These are phyloP conservation scores for Paecilomyces dactylethromorphus DNA, from an alignment of 2,329 filamentous ascomycete species.

Conservation along the genomic window DNA sequence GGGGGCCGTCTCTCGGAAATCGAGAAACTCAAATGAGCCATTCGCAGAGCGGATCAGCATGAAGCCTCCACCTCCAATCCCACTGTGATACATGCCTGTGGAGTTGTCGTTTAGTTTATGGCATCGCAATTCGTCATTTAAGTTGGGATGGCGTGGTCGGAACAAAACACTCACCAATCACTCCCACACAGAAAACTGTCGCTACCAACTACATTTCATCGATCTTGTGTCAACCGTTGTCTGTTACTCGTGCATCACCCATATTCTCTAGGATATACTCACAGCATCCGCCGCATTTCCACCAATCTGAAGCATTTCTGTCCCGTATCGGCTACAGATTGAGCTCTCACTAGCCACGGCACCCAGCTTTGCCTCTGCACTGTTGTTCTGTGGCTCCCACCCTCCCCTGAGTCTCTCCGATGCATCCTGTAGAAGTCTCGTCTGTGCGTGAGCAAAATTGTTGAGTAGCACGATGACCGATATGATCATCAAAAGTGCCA, in stretches of 20 bases:
- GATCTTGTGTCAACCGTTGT: not conserved
- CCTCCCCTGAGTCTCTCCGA: not conserved
- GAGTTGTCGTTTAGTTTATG: not conserved
- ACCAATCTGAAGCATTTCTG: constrained; percentile 54
- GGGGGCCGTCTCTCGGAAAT: constrained; percentile 85
- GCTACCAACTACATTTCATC: constrained; percentile 51
- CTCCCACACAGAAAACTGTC: constrained; percentile 68
- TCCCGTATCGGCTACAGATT: constrained; percentile 64
- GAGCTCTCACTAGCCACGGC: constrained; percentile 65
- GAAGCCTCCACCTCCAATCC: constrained; percentile 87
- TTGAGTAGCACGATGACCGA: not conserved
- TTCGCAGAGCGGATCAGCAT: constrained; percentile 68
- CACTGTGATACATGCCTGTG: constrained; percentile 65
- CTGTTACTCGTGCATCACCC: constrained; percentile 2
- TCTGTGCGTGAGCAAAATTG: not conserved
- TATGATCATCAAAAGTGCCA: not conserved
- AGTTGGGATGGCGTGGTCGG: not conserved
- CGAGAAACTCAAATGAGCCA: constrained; percentile 77
- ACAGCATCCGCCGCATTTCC: constrained; percentile 70
- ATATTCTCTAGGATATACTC: constrained; percentile 13
- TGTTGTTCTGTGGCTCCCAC: not conserved
- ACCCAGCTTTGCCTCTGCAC: constrained; percentile 36
- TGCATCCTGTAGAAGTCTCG: not conserved
- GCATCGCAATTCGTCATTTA: constrained; percentile 1
- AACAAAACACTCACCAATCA: constrained; percentile 45